Percentiles rank a stretch among this genome's conserved stretches.
phyloP scores from a whole-genome alignment of 768 basidiomycete genomes.

The Pleurotus sapidus region DNA sequence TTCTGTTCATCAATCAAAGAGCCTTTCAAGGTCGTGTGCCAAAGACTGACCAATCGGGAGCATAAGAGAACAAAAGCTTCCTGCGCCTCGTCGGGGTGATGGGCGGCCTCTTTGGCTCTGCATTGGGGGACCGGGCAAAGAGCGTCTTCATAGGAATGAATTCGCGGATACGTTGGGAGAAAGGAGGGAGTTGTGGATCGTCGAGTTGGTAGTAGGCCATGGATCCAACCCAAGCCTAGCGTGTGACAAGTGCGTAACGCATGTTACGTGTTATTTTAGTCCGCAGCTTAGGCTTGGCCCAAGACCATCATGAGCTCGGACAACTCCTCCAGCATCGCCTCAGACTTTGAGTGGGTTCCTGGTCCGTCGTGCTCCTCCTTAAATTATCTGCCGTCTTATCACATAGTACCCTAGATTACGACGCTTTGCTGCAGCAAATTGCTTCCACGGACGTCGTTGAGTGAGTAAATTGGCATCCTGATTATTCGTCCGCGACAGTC shows the following conservation, averaged over 20 bases:
- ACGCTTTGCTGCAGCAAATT: constrained; percentile 54
- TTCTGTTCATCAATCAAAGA: neutral
- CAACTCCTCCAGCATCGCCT: constrained; percentile 7
- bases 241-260: neutral
- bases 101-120: constrained; percentile 15
- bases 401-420: constrained; percentile 43
- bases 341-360: constrained; percentile 47
- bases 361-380: constrained; percentile 30
- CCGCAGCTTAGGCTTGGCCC: neutral
- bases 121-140: constrained; percentile 17
- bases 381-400: no score
- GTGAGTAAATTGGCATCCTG: constrained; percentile 31
- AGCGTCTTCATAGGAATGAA: constrained; percentile 23
- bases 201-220: constrained; percentile 30
- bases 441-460: constrained; percentile 64
- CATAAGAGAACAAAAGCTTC: constrained; percentile 59
- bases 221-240: neutral
- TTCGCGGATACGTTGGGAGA: constrained; percentile 7
- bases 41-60: constrained; percentile 67
- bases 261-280: neutral
- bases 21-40: neutral
- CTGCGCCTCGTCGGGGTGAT: constrained; percentile 30
- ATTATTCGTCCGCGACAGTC: constrained; percentile 5
- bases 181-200: constrained; percentile 12
- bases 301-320: neutral